Conservation (phyloP, 2,329 filamentous ascomycete species). For the Phaeophleospora eucalypticola region DNA sequence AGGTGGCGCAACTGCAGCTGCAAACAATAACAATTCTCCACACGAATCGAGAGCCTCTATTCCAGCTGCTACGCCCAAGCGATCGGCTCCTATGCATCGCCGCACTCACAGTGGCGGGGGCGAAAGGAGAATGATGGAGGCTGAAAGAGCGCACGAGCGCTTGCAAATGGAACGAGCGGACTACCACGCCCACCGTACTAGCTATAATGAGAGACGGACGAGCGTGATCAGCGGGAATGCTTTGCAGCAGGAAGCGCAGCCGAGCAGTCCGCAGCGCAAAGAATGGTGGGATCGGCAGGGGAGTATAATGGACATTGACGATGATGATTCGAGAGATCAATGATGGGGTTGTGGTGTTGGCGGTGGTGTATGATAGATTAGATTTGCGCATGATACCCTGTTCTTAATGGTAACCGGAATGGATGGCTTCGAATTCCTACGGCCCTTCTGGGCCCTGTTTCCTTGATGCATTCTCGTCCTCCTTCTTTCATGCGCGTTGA, state of each 20-base stretch:
- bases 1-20: not conserved
- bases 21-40: not conserved
- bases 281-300: slow-evolving; percentile 30
- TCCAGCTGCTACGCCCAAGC: too few relatives aligned
- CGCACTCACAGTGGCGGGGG: slow-evolving; percentile 29
- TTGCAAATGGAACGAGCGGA: slow-evolving; percentile 38
- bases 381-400: too few relatives aligned
- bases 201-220: slow-evolving; percentile 20
- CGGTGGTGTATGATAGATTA: too few relatives aligned
- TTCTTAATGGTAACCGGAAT: too few relatives aligned
- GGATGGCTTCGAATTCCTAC: too few relatives aligned
- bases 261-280: slow-evolving; percentile 12
- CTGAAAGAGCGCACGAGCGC: slow-evolving; percentile 36
- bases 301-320: slow-evolving; percentile 11
- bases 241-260: slow-evolving; percentile 6
- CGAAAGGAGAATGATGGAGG: slow-evolving; percentile 31
- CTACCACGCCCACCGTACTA: slow-evolving; percentile 18
- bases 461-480: too few relatives aligned
- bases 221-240: slow-evolving; percentile 10
- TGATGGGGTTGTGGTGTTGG: too few relatives aligned
- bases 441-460: too few relatives aligned
- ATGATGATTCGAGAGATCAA: too few relatives aligned
- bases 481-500: too few relatives aligned
- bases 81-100: slow-evolving; percentile 21
- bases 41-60: slow-evolving; percentile 4